A percentile compares a stretch with the other conserved stretches of the same genome.
Evolutionary conservation across 768 basidiomycete genomes (phyloP).

Genomic region (Trametes cingulata): DNA sequence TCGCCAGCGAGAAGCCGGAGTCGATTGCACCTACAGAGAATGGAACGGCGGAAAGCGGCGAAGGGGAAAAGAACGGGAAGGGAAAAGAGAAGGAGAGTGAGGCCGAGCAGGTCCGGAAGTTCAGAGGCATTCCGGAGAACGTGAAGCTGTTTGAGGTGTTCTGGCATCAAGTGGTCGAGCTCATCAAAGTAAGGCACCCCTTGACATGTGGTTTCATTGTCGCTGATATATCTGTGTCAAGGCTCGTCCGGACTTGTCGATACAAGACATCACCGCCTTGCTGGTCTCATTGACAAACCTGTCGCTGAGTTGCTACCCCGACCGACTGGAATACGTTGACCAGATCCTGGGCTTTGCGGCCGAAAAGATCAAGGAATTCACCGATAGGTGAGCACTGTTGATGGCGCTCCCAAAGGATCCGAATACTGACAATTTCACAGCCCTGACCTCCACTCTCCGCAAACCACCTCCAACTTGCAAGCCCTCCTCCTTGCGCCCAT

Average conservation of each 20-base stretch:
- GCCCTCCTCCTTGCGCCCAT: conserved; percentile 92
- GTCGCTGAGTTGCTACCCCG: conserved; percentile 95
- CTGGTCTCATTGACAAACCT: conserved; percentile 94
- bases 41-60: conserved; percentile 23
- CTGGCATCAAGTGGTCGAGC: conserved; percentile 97
- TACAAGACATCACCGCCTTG: conserved; percentile 96
- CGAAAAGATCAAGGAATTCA: conserved; percentile 81
- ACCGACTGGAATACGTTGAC: conserved; percentile 95
- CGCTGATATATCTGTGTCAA: conserved; percentile 31
- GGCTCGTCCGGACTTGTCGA: conserved; percentile 96
- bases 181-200: conserved; percentile 76
- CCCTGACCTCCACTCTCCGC: conserved; percentile 83
- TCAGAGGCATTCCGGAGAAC: conserved; percentile 92
- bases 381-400: conserved; percentile 60
- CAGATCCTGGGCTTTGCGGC: conserved; percentile 91
- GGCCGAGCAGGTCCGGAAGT: conserved; percentile 60
- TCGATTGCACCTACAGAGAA: conserved; percentile 14
- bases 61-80: conserved; percentile 41
- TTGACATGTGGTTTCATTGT: conserved; percentile 6
- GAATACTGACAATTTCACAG: conserved; percentile 40
- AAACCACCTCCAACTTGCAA: conserved; percentile 89
- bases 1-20: conserved; percentile 18
- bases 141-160: conserved; percentile 98
- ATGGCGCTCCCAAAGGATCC: neutral
- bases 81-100: conserved; percentile 60